These are phyloP conservation scores for Salvia miltiorrhiza DNA, from an alignment of 257 asterid genomes.

Conservation along the genomic window DNA sequence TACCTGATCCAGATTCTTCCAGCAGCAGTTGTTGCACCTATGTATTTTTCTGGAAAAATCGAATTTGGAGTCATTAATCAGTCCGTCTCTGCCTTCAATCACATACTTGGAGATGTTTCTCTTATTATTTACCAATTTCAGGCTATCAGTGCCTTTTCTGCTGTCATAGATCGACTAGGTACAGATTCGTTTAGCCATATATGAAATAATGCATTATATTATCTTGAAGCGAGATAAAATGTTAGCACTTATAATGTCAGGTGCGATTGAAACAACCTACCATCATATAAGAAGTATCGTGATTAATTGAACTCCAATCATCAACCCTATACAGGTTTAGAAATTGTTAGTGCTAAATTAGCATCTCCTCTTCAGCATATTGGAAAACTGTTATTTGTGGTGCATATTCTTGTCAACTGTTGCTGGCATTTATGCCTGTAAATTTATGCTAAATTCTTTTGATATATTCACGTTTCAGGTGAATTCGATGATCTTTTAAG, in stretches of 20 bases:
- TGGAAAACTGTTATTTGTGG: not conserved
- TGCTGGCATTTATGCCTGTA: slow-evolving; percentile 12
- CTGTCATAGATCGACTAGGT: slow-evolving; percentile 87
- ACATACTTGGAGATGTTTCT: slow-evolving; percentile 91
- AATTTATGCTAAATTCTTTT: slow-evolving; percentile 3
- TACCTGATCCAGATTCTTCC: slow-evolving; percentile 94
- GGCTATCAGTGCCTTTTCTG: slow-evolving; percentile 95
- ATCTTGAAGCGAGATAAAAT: slow-evolving; percentile 9
- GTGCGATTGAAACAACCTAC: not conserved
- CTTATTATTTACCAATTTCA: slow-evolving; percentile 82
- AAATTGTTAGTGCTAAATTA: not conserved
- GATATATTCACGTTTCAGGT: slow-evolving; percentile 44
- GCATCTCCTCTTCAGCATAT: not conserved
- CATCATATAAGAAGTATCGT: not conserved
- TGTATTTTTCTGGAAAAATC: slow-evolving; percentile 93
- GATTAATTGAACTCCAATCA: not conserved
- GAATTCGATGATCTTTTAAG: slow-evolving; percentile 86
- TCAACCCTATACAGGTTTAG: not conserved
- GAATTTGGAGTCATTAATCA: slow-evolving; percentile 96
- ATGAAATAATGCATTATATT: not conserved
- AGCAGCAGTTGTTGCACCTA: slow-evolving; percentile 95
- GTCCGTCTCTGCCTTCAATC: slow-evolving; percentile 84
- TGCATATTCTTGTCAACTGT: slow-evolving; percentile 1
- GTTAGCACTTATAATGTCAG: not conserved
- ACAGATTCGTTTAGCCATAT: slow-evolving; percentile 15